Evolutionary conservation across 2,329 filamentous ascomycete genomes (phyloP), one percentile per base, ranked within the genome.

Genomic region (Cadophora gregata): DNA sequence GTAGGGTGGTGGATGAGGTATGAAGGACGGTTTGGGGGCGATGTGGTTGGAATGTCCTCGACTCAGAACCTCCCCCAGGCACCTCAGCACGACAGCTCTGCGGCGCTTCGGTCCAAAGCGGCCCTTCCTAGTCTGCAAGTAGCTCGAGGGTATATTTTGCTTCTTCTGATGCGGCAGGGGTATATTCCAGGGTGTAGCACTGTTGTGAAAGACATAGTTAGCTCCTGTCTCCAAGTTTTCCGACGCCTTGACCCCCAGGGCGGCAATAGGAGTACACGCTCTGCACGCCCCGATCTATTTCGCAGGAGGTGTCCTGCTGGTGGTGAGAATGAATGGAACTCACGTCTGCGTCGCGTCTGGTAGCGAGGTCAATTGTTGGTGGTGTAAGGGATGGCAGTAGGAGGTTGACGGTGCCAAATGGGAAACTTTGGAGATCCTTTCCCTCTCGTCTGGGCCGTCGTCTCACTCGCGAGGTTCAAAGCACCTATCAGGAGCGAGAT

Each of bases 401-500:
- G 65, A 53, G 45, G 61, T 67, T 64, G 70, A 69, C 66, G 68
- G 63, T 71, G 71, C 71, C 70, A 73, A 72, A 56, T 63, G 67
- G 67, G 73, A 75, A 75, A 74, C 67, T 74, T 74, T 73, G 68
- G 69, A 69, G 68, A 65, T 69, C 67, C 47, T 58, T 67, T 64
- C 29, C 67, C 31, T 47, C 42, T 47, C 42, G 42, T 47, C 42
- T 48, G 65, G 66, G 60, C 31, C 48, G 61, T 60, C 48, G 61
- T 60, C 47, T 64, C 66, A 59, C 68, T 69, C 64, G 70, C 69
- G 68, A 72, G 68, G 68, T 66, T 38, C 45, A 70, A 29, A 59
- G 51, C 31, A 64, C 69, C 58, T 65, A 65, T 65, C 62, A 65
- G 55, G 48, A 31, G 36, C 64, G 59, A 62, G 38, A 25, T 63